phyloP scores from a whole-genome alignment of 2,329 filamentous ascomycete genomes.

The Hymenoscyphus fraxineus region DNA sequence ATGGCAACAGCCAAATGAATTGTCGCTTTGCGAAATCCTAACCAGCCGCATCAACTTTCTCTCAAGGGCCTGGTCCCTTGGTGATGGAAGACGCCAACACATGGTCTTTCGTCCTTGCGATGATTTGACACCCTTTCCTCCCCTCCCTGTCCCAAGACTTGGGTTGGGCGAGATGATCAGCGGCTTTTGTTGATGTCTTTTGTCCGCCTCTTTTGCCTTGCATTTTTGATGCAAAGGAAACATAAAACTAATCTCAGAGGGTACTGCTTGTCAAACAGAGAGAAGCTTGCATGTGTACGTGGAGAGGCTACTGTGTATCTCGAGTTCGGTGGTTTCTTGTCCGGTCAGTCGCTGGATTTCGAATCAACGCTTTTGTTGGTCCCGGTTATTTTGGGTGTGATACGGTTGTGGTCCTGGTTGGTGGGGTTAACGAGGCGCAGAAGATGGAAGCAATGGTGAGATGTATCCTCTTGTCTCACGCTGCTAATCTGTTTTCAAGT shows the following conservation, averaged over 20 bases:
- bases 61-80: slow-evolving; percentile 37
- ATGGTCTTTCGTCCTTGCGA: slow-evolving; percentile 27
- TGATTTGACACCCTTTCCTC: slow-evolving; percentile 26
- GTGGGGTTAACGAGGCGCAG: slow-evolving; percentile 17
- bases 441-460: slow-evolving; percentile 28
- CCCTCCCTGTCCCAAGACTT: slow-evolving; percentile 32
- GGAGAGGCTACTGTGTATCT: slow-evolving; percentile 22
- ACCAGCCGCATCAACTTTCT: slow-evolving; percentile 67
- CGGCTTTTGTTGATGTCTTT: slow-evolving; percentile 97
- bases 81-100: slow-evolving; percentile 36
- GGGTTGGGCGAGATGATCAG: slow-evolving; percentile 56
- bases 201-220: slow-evolving; percentile 76
- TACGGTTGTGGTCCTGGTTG: slow-evolving; percentile 16
- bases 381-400: slow-evolving; percentile 16
- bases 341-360: slow-evolving; percentile 24
- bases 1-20: slow-evolving; percentile 48
- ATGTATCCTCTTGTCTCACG: slow-evolving; percentile 17
- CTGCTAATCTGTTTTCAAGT: slow-evolving; percentile 22
- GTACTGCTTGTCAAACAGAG: slow-evolving; percentile 79
- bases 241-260: slow-evolving; percentile 92
- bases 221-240: slow-evolving; percentile 64
- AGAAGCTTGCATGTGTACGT: slow-evolving; percentile 44
- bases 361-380: slow-evolving; percentile 18
- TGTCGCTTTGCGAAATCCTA: slow-evolving; percentile 46
- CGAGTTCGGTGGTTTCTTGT: slow-evolving; percentile 18